Evolutionary conservation across 2,329 filamentous ascomycete species (phyloP).

Genomic region (Claviceps humidiphila): DNA sequence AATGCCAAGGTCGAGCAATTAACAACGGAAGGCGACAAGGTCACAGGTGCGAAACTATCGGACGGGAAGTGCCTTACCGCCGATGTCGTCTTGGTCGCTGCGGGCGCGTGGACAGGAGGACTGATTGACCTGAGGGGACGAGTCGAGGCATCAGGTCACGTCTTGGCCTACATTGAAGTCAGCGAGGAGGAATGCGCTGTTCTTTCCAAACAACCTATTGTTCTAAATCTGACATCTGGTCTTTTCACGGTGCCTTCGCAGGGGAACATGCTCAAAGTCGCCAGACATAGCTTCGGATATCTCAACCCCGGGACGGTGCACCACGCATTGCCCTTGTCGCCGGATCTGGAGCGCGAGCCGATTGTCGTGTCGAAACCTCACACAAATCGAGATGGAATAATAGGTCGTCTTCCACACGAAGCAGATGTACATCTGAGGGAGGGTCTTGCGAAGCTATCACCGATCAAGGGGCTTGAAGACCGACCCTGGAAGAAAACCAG

Average conservation of each 20-base stretch:
- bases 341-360: conserved; percentile 13
- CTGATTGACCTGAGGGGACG: conserved; percentile 68
- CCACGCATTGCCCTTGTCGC: conserved; percentile 19
- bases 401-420: conserved; percentile 41
- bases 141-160: conserved; percentile 70
- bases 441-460: conserved; percentile 48
- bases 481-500: conserved; percentile 49
- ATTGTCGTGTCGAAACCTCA: conserved; percentile 23
- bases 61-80: conserved; percentile 32
- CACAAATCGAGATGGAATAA: conserved; percentile 25
- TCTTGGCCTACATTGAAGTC: conserved; percentile 64
- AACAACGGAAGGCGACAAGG: conserved; percentile 22
- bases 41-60: conserved; percentile 39
- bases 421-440: conserved; percentile 47
- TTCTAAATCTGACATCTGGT: conserved; percentile 58
- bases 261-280: conserved; percentile 51
- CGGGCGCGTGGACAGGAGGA: conserved; percentile 74
- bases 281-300: conserved; percentile 58
- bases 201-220: conserved; percentile 54
- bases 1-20: conserved; percentile 34
- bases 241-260: conserved; percentile 63
- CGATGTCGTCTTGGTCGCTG: conserved; percentile 65
- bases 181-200: conserved; percentile 54
- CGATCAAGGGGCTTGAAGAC: conserved; percentile 38
- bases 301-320: conserved; percentile 33